A percentile compares a stretch with the other conserved stretches of the same genome.
Evolutionary conservation across 257 asterid species (phyloP).

Genomic region (Rhazya stricta): DNA sequence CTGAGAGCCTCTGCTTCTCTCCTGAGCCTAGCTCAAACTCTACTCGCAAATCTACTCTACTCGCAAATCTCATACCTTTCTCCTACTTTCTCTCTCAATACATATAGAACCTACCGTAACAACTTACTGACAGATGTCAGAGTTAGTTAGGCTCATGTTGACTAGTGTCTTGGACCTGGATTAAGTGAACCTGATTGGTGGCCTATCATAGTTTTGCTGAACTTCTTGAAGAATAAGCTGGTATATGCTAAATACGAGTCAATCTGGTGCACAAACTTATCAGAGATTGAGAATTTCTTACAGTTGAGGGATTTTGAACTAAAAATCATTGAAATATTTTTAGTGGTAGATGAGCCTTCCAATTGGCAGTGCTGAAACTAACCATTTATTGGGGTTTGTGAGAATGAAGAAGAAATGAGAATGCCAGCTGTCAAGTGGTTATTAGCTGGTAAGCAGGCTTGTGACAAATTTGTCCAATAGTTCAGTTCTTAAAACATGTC

Average conservation of each 20-base stretch:
- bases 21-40: no score
- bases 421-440: background rate
- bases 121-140: no score
- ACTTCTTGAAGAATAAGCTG: conserved; percentile 1
- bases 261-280: background rate
- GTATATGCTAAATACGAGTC: background rate
- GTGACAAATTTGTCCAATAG: background rate
- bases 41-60: no score
- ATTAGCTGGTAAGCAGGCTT: background rate
- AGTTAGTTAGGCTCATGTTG: no score
- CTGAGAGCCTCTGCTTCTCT: no score
- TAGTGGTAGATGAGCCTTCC: background rate
- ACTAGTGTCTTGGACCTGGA: no score
- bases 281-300: background rate
- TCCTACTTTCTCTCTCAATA: no score
- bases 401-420: background rate
- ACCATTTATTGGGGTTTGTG: background rate
- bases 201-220: no score
- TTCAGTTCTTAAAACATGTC: background rate
- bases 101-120: no score
- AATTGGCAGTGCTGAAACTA: background rate
- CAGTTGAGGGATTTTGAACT: background rate
- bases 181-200: no score
- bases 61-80: no score
- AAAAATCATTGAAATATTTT: background rate